Evolutionary conservation across 257 asterid genomes (phyloP).

Genomic region (Paraleonurus japonicus): DNA sequence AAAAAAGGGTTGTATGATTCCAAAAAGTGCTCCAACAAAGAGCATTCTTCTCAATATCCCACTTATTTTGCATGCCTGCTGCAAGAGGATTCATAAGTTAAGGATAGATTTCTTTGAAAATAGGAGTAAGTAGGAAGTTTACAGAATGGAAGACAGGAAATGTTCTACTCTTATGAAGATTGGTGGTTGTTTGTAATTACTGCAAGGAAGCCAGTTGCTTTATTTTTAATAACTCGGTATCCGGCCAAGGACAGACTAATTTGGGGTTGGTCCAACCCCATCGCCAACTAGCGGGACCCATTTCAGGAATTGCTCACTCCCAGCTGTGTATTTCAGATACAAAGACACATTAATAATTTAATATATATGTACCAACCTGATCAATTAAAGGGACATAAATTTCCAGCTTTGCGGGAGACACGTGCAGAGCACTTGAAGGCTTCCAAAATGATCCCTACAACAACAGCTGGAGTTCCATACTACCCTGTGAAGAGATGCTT

Average conservation of each 20-base stretch:
- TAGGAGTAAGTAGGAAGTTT: background rate
- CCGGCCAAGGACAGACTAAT: too few relatives aligned
- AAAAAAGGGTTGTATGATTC: background rate
- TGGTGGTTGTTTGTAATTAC: background rate
- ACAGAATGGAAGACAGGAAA: background rate
- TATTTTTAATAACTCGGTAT: too few relatives aligned
- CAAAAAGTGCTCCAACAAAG: background rate
- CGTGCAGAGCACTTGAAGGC: slow-evolving; percentile 72
- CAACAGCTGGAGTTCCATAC: slow-evolving; percentile 80
- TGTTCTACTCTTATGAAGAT: background rate
- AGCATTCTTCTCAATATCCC: background rate
- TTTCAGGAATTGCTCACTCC: too few relatives aligned
- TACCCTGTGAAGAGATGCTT: slow-evolving; percentile 72
- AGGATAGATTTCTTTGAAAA: background rate
- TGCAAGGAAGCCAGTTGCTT: background rate
- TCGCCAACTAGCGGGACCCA: too few relatives aligned
- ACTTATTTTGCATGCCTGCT: background rate
- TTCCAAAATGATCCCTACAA: slow-evolving; percentile 72
- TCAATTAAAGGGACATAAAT: slow-evolving; percentile 2
- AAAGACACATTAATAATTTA: background rate
- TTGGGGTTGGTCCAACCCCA: too few relatives aligned
- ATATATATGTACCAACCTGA: background rate
- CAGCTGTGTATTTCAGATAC: too few relatives aligned
- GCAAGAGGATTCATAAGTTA: background rate
- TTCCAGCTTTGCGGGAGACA: slow-evolving; percentile 70